Conservation (phyloP, 2,329 filamentous ascomycete genomes). For the Akanthomyces muscarius region DNA sequence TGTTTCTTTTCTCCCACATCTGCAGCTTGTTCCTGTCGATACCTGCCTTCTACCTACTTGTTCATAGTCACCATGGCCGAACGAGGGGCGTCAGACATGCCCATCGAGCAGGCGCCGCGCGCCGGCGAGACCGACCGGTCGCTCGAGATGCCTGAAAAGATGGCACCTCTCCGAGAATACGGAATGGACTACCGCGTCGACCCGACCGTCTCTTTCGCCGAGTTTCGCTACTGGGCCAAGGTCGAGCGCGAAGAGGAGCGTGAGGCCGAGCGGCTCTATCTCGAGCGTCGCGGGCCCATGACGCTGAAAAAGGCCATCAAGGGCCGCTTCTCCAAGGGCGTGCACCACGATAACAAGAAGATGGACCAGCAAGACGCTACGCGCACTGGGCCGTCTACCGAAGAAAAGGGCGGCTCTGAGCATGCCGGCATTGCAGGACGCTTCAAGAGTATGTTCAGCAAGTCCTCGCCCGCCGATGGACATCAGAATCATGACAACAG, state of each 20-base stretch:
- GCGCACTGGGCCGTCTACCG: not conserved
- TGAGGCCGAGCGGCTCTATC: slow-evolving; percentile 19
- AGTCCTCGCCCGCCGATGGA: not conserved
- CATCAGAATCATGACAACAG: not conserved
- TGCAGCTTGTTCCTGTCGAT: too few species aligned
- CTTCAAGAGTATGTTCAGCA: not conserved
- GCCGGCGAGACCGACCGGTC: not conserved
- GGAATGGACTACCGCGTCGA: slow-evolving; percentile 13
- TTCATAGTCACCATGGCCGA: not conserved
- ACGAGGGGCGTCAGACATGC: not conserved
- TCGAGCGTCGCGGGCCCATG: slow-evolving; percentile 18
- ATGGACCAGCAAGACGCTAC: not conserved
- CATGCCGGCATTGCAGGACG: not conserved
- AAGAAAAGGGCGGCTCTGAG: slow-evolving; percentile 2
- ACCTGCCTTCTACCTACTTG: not conserved
- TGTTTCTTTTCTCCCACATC: not conserved
- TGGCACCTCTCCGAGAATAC: slow-evolving; percentile 5
- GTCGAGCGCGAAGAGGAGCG: slow-evolving; percentile 22
- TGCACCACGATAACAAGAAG: slow-evolving; percentile 17
- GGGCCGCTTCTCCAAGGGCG: slow-evolving; percentile 20
- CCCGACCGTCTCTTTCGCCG: slow-evolving; percentile 20
- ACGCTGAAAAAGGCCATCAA: slow-evolving; percentile 19
- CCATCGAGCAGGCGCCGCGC: not conserved
- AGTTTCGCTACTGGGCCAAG: slow-evolving; percentile 24
- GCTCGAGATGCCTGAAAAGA: not conserved